Conservation (phyloP, 345 rosid genomes). For the Arabidopsis arenosa region DNA sequence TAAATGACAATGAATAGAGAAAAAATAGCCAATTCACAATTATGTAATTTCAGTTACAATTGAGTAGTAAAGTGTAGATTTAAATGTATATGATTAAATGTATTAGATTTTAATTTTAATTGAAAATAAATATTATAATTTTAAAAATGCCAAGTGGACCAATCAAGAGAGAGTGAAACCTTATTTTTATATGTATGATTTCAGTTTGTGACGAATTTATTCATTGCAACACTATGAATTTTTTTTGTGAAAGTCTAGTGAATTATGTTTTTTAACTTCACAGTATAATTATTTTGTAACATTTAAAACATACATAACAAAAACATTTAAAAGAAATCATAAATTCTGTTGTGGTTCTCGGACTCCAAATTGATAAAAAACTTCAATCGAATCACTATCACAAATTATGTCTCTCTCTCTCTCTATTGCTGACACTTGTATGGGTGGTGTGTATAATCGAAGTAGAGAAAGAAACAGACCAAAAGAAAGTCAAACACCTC, state of each 20-base stretch:
- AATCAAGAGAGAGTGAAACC: no score
- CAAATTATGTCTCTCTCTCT: background rate
- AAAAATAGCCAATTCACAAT: no score
- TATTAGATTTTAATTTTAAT: no score
- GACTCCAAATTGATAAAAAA: background rate
- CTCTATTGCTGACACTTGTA: background rate
- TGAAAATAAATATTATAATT: no score
- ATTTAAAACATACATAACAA: background rate
- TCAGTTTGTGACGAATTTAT: background rate
- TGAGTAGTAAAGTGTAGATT: no score
- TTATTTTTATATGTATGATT: no score
- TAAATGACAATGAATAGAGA: no score
- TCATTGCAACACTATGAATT: no score
- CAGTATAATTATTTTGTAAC: background rate
- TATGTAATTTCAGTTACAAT: no score
- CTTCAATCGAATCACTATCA: background rate
- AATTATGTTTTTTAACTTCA: background rate
- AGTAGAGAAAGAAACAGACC: background rate
- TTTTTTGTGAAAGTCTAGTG: background rate
- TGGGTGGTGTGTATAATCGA: background rate
- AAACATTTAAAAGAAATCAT: background rate
- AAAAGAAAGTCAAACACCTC: background rate
- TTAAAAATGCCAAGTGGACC: no score
- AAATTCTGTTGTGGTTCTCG: conserved; percentile 5
- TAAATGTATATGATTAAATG: no score